Base-by-base conservation (phyloP, 2,329 filamentous ascomycete genomes). In the Pseudocercospora pini-densiflorae region DNA sequence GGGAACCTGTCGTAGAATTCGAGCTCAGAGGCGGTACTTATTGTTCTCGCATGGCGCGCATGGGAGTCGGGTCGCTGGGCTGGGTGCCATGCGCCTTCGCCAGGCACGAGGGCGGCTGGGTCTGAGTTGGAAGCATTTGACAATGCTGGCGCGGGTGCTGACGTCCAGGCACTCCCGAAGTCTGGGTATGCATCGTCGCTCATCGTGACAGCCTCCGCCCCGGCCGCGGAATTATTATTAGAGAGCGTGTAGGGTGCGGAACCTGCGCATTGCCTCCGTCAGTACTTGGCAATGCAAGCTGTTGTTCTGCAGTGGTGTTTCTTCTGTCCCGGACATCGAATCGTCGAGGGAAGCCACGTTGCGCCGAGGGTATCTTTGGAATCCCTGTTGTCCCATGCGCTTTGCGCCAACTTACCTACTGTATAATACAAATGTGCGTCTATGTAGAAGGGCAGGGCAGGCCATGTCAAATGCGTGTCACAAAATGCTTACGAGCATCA, bases 1-100 rank as follows among this genome's bases (percentile, higher is more conserved):
- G 74, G 71, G 40, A 77, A 77, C 51, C 77, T 73, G 58, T 78
- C 74, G 72, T 78, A 76, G 74, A 78, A 77, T 63, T 79, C 77
- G 62, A 77, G 77, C 21, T 78, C 76, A 10, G 66, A 66, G 21
- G 55, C 62, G 27, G 61, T 64, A 16, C 66, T 67, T 9, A 51
- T 70, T 60, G 72, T 72, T 54, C 66, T 68, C 23, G 54, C 63
- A 62, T 70, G 74, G 33, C 36, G 54, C 24, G 59, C 23, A 16
- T 67, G 49, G 23, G 66, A 64, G 58, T 71, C 66, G 24, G 69
- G 81, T 73, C 84, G 79, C 67, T 85, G 76, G 21, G 86, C 85
- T 53, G 86, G 85, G 79, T 88, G 85, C 86, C 86, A 81, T 62
- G 81, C 71, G 36, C 63, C 58, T 53, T 66, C 61, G 55, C 64